phyloP scores from a whole-genome alignment of 2,329 filamentous ascomycete species.

The Apiospora saccharicola region DNA sequence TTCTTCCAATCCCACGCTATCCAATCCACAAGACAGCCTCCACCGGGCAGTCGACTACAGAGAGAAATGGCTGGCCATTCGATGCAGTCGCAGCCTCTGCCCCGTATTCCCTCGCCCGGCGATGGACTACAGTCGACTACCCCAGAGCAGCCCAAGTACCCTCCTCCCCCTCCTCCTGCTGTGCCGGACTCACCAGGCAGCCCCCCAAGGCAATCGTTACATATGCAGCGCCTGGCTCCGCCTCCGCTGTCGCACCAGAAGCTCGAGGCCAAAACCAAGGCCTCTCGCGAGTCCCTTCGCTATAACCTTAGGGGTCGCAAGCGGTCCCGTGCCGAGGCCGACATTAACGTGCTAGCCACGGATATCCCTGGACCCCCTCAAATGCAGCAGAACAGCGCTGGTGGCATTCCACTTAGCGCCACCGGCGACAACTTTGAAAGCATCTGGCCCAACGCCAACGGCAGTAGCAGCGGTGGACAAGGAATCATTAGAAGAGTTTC shows the following conservation, averaged over 20 bases:
- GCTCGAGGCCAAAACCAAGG: conserved; percentile 23
- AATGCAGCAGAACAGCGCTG: conserved; percentile 25
- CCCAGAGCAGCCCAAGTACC: conserved; percentile 12
- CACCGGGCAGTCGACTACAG: conserved; percentile 20
- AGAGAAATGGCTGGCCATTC: conserved; percentile 7
- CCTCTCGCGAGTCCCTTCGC: conserved; percentile 34
- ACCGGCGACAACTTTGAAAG: conserved; percentile 24
- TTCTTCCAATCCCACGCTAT: conserved; percentile 68
- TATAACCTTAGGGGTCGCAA: conserved; percentile 56
- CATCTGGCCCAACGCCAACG: conserved; percentile 35
- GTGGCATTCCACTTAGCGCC: conserved; percentile 28
- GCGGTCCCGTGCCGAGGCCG: conserved; percentile 50
- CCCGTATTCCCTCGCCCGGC: conserved; percentile 25
- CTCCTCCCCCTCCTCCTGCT: not conserved
- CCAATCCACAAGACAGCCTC: conserved; percentile 60
- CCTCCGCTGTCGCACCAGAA: conserved; percentile 22
- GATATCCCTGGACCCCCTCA: not conserved
- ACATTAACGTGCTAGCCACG: conserved; percentile 39
- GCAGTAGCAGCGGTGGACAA: conserved; percentile 14
- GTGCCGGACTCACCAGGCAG: conserved; percentile 21
- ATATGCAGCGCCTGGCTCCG: conserved; percentile 19
- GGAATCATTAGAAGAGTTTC: conserved; percentile 44
- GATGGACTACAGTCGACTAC: conserved; percentile 3
- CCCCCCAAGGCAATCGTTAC: conserved; percentile 38
- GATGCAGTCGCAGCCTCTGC: conserved; percentile 18